Conservation (phyloP, 495 filamentous ascomycete genomes). For the Lasiosphaeria hispida region DNA sequence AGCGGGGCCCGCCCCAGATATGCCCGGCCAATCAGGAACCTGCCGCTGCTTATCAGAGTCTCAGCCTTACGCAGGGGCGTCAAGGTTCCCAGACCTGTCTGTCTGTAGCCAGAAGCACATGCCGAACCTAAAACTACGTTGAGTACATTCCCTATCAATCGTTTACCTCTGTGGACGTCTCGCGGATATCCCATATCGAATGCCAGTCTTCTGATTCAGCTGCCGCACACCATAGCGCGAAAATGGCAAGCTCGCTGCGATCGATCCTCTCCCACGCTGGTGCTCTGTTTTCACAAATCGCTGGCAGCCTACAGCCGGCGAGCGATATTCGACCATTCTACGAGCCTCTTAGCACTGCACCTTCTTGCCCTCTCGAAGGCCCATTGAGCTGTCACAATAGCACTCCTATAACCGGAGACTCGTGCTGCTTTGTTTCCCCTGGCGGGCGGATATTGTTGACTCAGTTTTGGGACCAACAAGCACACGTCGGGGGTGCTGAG, state of each 20-base stretch:
- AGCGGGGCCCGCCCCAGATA: background rate
- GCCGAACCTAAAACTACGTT: no score
- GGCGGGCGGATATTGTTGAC: slow-evolving; percentile 77
- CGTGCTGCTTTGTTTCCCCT: slow-evolving; percentile 81
- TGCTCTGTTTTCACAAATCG: slow-evolving; percentile 16
- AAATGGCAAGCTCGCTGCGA: slow-evolving; percentile 15
- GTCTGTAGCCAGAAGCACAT: background rate
- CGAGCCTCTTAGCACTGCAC: slow-evolving; percentile 35
- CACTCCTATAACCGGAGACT: slow-evolving; percentile 44
- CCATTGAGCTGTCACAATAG: slow-evolving; percentile 50
- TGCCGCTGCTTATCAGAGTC: background rate
- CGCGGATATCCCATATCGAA: no score
- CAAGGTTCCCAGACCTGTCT: slow-evolving; percentile 2
- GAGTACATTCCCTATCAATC: background rate
- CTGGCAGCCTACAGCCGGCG: background rate
- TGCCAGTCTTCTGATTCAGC: no score
- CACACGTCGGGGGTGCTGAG: slow-evolving; percentile 62
- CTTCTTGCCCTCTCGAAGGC: slow-evolving; percentile 44
- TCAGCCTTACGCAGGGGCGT: slow-evolving; percentile 10
- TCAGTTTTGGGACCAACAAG: slow-evolving; percentile 82
- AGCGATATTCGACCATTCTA: slow-evolving; percentile 29
- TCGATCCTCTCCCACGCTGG: slow-evolving; percentile 18
- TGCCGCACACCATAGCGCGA: background rate
- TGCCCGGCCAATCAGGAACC: background rate
- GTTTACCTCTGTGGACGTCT: background rate